Base-by-base conservation (phyloP, 2,329 filamentous ascomycete species). In the Dothidotthia symphoricarpi region DNA sequence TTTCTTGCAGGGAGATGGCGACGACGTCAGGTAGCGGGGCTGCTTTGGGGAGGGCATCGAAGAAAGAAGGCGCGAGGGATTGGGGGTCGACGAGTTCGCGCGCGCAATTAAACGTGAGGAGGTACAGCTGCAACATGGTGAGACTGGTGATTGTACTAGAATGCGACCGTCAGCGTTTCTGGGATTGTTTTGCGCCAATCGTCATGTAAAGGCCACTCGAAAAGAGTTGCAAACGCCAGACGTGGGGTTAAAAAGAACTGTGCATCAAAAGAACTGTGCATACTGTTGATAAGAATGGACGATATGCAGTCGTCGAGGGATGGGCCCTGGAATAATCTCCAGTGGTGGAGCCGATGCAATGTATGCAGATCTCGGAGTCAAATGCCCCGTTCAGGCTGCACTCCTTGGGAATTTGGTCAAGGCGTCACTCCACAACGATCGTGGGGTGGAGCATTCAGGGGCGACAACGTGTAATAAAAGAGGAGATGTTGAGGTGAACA, bases 81-180 rank as follows among this genome's bases (percentile, higher is more conserved):
- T 81, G 72, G 15, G 82, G 73, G 52, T 90, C 76, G 57, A 95
- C 80, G 7, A 81, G 69, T 36, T 75, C 75, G 52, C 87, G 86
- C 22, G 78, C 91, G 59, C 88, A 94, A 64, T 97, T 97, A 73
- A 93, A 95, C 9, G 90, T 95, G 36, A 95, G 68, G 47, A 95
- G 77, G 57, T 95, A 84, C 39, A 89, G 69, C 55, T 83, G 81
- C 38, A 94, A 73, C 44, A 64, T 62, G 22, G 39, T 39, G 32
- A 15, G 16, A 27, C 24, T 27, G 34, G 36, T 31, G 19, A 22
- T 22, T 22, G 9, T 39, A 39, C 50, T 55, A 47, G 28, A 31
- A 17, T 14, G 31, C 27, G 36, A 44, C 35, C 39, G 54, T 57
- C 52, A 61, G 59, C 49, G 49, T 34, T n/a, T 16, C 33, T 19